These are phyloP conservation scores for Evernia prunastri DNA, from an alignment of 495 filamentous ascomycete genomes.

Conservation along the genomic window DNA sequence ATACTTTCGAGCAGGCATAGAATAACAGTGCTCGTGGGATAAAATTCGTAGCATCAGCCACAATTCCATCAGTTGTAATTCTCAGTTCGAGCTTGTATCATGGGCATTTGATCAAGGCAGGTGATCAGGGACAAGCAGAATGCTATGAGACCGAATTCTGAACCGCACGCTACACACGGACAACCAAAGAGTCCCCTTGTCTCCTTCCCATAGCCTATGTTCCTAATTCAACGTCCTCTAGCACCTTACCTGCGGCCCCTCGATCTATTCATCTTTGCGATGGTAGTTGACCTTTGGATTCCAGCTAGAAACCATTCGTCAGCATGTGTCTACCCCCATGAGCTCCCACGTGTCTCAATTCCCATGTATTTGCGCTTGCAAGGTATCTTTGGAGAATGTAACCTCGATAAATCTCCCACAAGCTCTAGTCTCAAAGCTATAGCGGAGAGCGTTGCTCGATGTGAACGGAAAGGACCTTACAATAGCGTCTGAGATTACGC, in stretches of 20 bases:
- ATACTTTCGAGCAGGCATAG: neutral
- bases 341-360: neutral
- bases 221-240: neutral
- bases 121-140: neutral
- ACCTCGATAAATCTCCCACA: neutral
- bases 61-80: no score
- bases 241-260: neutral
- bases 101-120: neutral
- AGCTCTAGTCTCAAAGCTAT: neutral
- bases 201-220: neutral
- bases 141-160: neutral
- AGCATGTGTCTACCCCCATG: neutral
- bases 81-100: neutral
- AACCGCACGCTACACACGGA: neutral
- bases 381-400: neutral
- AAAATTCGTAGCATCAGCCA: neutral
- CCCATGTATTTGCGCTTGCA: neutral
- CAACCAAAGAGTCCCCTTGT: neutral
- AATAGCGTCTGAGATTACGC: constrained; percentile 48
- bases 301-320: constrained; percentile 57
- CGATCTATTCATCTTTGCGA: constrained; percentile 65
- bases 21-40: neutral
- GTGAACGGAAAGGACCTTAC: constrained; percentile 44
- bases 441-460: neutral
- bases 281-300: constrained; percentile 92